Percentiles rank a stretch among this genome's conserved stretches.
Evolutionary conservation across 1,284 basidiomycete species (phyloP).

Genomic region (Marasmius sp.): DNA sequence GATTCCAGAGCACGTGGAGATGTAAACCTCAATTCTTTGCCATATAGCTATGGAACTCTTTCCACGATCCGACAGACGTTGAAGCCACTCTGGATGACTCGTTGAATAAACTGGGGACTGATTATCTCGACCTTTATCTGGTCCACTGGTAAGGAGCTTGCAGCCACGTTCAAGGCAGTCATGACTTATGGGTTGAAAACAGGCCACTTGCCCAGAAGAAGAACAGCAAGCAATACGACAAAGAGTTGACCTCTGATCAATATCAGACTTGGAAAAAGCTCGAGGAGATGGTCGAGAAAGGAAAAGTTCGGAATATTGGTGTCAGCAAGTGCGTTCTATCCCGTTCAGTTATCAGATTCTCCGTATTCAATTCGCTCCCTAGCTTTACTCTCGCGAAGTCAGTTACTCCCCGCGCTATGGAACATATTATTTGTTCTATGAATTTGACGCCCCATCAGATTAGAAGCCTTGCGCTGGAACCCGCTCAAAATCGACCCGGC

Average conservation of each 20-base stretch:
- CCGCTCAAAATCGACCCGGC: constrained; percentile 50
- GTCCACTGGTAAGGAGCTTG: not conserved
- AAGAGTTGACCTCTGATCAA: not conserved
- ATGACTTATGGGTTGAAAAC: not conserved
- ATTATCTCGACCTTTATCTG: not conserved
- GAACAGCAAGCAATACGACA: not conserved
- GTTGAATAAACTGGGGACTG: not conserved
- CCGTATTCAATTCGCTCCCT: not conserved
- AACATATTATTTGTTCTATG: not conserved
- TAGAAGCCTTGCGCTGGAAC: not conserved
- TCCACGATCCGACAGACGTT: not conserved
- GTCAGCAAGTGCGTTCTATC: constrained; percentile 57
- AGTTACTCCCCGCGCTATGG: not conserved
- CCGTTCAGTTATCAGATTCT: not conserved
- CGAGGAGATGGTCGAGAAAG: constrained; percentile 44
- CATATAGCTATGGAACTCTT: not conserved
- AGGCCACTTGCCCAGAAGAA: not conserved
- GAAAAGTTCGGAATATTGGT: constrained; percentile 83
- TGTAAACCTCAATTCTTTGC: not conserved
- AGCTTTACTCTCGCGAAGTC: constrained; percentile 54
- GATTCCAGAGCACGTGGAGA: not conserved
- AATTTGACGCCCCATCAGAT: not conserved
- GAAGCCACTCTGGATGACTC: not conserved
- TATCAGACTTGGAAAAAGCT: not conserved
- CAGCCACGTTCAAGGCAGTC: not conserved